Conservation (phyloP, 805 yeast genomes). For the Yamadazyma kitorensis region DNA sequence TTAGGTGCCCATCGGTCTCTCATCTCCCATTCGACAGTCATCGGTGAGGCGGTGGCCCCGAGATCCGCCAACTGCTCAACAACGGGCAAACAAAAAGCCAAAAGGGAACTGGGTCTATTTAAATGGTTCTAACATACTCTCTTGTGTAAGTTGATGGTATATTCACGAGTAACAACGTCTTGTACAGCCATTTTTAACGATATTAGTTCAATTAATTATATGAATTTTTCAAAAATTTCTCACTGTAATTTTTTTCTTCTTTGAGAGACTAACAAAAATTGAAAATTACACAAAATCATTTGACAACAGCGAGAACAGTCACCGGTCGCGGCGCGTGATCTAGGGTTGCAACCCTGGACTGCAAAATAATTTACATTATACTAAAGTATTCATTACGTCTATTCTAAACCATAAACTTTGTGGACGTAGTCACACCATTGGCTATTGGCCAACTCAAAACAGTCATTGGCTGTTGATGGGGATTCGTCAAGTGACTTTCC, state of each 20-base stretch:
- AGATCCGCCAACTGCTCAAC: too few relatives aligned
- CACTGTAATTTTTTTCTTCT: slow-evolving; percentile 6
- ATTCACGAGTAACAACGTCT: slow-evolving; percentile 99
- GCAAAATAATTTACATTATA: not conserved
- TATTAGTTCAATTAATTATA: not conserved
- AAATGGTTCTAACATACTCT: slow-evolving; percentile 80
- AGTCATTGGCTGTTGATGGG: slow-evolving; percentile 12
- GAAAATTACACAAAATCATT: too few relatives aligned
- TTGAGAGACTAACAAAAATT: not conserved
- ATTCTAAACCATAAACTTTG: slow-evolving; percentile 36
- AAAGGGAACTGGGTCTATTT: too few relatives aligned
- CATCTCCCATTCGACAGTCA: too few relatives aligned
- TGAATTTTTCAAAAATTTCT: slow-evolving; percentile 13
- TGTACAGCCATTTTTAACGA: slow-evolving; percentile 69
- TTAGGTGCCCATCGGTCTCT: too few relatives aligned
- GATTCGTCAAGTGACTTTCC: not conserved
- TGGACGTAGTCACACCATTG: slow-evolving; percentile 27
- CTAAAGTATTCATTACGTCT: too few relatives aligned
- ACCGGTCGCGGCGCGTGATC: too few relatives aligned
- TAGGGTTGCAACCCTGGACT: too few relatives aligned
- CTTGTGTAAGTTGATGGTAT: slow-evolving; percentile 99
- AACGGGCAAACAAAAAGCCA: too few relatives aligned
- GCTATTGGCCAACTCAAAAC: slow-evolving; percentile 13
- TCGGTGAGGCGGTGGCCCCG: too few relatives aligned
- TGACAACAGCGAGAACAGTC: too few relatives aligned